Conservation (phyloP, 1,139 yeast genomes). For the Yamadazyma siamensis region DNA sequence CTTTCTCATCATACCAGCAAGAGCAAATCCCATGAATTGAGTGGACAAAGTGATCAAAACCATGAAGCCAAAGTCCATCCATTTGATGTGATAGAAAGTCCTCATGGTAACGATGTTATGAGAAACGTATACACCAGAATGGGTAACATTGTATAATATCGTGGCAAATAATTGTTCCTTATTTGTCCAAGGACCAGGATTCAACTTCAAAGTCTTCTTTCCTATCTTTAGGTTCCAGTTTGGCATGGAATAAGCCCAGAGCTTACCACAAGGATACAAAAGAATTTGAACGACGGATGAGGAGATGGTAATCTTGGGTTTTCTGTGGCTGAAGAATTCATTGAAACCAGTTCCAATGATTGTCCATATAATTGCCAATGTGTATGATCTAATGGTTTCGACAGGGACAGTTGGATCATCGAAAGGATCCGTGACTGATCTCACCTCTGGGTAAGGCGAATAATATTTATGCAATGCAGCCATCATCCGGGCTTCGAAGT, state of each 20-base stretch:
- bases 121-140: neutral
- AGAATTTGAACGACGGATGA: slow-evolving; percentile 41
- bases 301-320: slow-evolving; percentile 43
- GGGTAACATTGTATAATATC: neutral
- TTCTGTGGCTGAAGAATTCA: slow-evolving; percentile 53
- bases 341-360: slow-evolving; percentile 51
- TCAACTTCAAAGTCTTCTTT: slow-evolving; percentile 22
- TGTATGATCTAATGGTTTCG: slow-evolving; percentile 56
- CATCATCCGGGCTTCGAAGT: slow-evolving; percentile 30
- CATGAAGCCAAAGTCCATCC: neutral
- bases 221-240: slow-evolving; percentile 26
- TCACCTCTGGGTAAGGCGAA: slow-evolving; percentile 64
- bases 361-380: slow-evolving; percentile 51
- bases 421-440: slow-evolving; percentile 51
- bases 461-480: slow-evolving; percentile 49
- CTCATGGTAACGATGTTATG: neutral
- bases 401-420: slow-evolving; percentile 49
- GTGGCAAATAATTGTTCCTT: slow-evolving; percentile 22
- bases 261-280: slow-evolving; percentile 19
- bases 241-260: slow-evolving; percentile 23
- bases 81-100: neutral
- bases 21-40: slow-evolving; percentile 1
- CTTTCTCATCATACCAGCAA: slow-evolving; percentile 1
- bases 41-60: neutral
- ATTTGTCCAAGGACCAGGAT: slow-evolving; percentile 50